Percentiles rank a stretch among this genome's conserved stretches.
phyloP scores from a whole-genome alignment of 345 rosid species.

The Pugionium cornutum region DNA sequence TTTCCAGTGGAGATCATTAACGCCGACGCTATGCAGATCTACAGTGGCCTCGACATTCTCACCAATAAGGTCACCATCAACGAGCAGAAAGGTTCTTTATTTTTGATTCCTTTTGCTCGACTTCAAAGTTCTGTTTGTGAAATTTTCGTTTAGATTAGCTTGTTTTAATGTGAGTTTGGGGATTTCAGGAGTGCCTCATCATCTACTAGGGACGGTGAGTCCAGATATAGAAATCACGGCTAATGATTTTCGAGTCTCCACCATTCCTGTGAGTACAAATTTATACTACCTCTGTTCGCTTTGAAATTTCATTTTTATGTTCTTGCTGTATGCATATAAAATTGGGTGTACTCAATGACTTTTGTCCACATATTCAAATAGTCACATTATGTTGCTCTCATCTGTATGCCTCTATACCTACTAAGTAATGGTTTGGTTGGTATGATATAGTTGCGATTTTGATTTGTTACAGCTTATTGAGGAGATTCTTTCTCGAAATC shows the following conservation, averaged over 20 bases:
- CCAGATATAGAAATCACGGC: slow-evolving; percentile 73
- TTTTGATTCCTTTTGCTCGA: background rate
- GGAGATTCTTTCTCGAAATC: slow-evolving; percentile 68
- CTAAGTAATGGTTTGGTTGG: slow-evolving; percentile 6
- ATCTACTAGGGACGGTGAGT: slow-evolving; percentile 74
- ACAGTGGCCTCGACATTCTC: slow-evolving; percentile 77
- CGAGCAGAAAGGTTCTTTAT: slow-evolving; percentile 62
- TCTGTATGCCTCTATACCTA: background rate
- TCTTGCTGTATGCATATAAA: no score
- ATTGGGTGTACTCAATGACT: no score
- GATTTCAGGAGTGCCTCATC: slow-evolving; percentile 73
- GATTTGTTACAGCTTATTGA: slow-evolving; percentile 60
- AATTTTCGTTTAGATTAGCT: background rate
- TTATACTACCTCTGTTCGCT: background rate
- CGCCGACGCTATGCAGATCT: slow-evolving; percentile 98
- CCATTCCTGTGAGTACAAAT: slow-evolving; percentile 63
- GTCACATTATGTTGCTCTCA: background rate
- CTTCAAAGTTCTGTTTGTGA: background rate
- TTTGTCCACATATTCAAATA: background rate
- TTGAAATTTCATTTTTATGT: background rate
- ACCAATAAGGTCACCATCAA: slow-evolving; percentile 73
- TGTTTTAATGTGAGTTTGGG: slow-evolving; percentile 15
- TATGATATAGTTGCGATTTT: slow-evolving; percentile 18
- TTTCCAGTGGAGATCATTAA: slow-evolving; percentile 82
- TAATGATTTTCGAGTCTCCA: slow-evolving; percentile 68